phyloP scores from a whole-genome alignment of 1,284 basidiomycete species.

The Ceratobasidium sp. region DNA sequence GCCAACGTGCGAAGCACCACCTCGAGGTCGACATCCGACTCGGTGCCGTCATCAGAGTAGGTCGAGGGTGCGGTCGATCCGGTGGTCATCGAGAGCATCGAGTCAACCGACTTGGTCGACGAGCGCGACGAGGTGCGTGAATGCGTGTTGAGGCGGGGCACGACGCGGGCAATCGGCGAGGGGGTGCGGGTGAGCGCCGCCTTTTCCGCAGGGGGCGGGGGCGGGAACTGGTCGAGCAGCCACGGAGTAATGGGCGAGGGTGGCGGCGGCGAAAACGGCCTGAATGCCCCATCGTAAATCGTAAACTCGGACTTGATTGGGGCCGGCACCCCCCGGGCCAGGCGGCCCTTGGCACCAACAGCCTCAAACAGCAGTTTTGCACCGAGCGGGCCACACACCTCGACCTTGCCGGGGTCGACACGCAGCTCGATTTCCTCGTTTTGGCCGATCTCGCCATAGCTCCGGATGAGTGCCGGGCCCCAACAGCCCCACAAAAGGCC shows the following conservation, averaged over 20 bases:
- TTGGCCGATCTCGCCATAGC: conserved; percentile 19
- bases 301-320: conserved; percentile 32
- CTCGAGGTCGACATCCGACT: conserved; percentile 35
- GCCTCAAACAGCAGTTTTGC: conserved; percentile 24
- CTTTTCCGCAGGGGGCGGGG: conserved; percentile 18
- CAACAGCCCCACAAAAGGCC: conserved; percentile 35
- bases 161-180: conserved; percentile 32
- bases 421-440: conserved; percentile 36
- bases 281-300: conserved; percentile 28
- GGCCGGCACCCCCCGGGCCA: conserved; percentile 16
- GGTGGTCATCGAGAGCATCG: conserved; percentile 37
- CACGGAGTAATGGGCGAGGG: conserved; percentile 34
- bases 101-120: conserved; percentile 36
- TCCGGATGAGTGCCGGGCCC: conserved; percentile 33
- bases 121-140: conserved; percentile 34
- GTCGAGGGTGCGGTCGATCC: conserved; percentile 38
- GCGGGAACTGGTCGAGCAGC: conserved; percentile 34
- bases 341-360: conserved; percentile 13
- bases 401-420: conserved; percentile 37
- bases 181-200: conserved; percentile 21
- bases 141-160: conserved; percentile 29
- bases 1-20: conserved; percentile 36
- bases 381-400: conserved; percentile 29
- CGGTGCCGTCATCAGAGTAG: conserved; percentile 37
- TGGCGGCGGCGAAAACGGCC: conserved; percentile 32